Evolutionary conservation across 305 asterid genomes (phyloP).

Genomic region (Solanum hybrid): DNA sequence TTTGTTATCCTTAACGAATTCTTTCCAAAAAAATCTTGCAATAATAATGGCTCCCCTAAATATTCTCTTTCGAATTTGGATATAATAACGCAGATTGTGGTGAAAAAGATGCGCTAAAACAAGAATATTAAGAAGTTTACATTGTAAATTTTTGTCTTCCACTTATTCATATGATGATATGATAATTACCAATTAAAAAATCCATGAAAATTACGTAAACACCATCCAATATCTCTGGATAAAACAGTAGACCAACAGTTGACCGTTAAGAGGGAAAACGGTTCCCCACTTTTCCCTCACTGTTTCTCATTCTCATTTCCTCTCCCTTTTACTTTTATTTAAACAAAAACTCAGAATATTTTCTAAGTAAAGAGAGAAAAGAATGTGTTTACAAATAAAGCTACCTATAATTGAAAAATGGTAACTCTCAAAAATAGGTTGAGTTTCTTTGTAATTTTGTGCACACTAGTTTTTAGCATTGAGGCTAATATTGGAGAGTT

Average conservation of each 20-base stretch:
- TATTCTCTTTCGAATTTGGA: not conserved
- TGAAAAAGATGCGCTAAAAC: not conserved
- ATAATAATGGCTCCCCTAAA: not conserved
- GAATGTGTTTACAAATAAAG: not conserved
- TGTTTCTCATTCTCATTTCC: slow-evolving; percentile 10
- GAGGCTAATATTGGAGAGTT: slow-evolving; percentile 10
- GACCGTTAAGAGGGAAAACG: slow-evolving; percentile 15
- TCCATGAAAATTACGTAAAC: not conserved
- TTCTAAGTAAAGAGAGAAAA: not conserved
- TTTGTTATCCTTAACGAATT: not conserved
- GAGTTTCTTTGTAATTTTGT: slow-evolving; percentile 4
- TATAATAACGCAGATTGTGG: not conserved
- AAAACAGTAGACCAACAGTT: slow-evolving; percentile 1
- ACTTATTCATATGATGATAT: not conserved
- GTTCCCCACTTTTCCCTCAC: slow-evolving; percentile 22
- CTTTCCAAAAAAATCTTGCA: not conserved
- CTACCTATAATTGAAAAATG: not conserved
- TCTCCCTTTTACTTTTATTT: not conserved
- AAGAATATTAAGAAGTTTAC: not conserved
- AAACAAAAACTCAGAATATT: not conserved
- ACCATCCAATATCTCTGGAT: not conserved
- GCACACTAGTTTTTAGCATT: not conserved
- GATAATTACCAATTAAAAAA: not conserved
- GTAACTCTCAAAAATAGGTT: not conserved
- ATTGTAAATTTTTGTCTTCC: not conserved